Evolutionary conservation across 805 yeast genomes (phyloP), one percentile per base, ranked within the genome.

Genomic region (Metschnikowia cubensis): DNA sequence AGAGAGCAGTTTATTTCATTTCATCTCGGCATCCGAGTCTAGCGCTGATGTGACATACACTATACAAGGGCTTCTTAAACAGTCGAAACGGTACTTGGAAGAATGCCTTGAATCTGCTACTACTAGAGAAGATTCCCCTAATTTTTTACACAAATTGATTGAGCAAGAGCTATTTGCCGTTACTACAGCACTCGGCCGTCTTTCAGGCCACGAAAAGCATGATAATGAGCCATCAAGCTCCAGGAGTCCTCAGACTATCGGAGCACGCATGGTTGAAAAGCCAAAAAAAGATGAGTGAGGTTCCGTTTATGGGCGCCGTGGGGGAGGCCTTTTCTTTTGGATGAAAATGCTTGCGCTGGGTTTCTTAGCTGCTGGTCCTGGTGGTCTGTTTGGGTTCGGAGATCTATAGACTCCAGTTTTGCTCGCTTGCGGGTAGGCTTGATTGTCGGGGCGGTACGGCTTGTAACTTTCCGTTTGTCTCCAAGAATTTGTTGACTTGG

Each of bases 1-100:
- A 43, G 78, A 73, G 44, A 47, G 45, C 4, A 57, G 54, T 18
- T 54, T 73, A 20, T 49, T 51, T 20, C 50, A 44, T 4, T 52
- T 52, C 25, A 42, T 52, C 15, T 25, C 45, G 33, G 13, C 35
- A 15, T 13, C 40, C n/a, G 33, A 42, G 13, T 6, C 6, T 5
- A 32, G 13, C 4, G 4, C 43, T 6, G 21, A 38, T 17, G 43
- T 25, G 25, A 13, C 35, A 1, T 8, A 13, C 17, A 47, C 42
- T 10, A 43, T 43, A 15, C 40, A 48, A 22, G 42, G 25, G 14
- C 21, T 48, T 14, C 49, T 51, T 11, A 39, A 35, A 20, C 20
- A 32, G 13, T 35, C 49, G 13, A 22, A 38, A 11, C 20, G 20
- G 13, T 40, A 44, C 21, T 41, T 51, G 45, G 15, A 32, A 20